A percentile compares a stretch with the other conserved stretches of the same genome.
These are phyloP conservation scores for Fusarium torulosum DNA, from an alignment of 2,329 filamentous ascomycete genomes.

Conservation along the genomic window DNA sequence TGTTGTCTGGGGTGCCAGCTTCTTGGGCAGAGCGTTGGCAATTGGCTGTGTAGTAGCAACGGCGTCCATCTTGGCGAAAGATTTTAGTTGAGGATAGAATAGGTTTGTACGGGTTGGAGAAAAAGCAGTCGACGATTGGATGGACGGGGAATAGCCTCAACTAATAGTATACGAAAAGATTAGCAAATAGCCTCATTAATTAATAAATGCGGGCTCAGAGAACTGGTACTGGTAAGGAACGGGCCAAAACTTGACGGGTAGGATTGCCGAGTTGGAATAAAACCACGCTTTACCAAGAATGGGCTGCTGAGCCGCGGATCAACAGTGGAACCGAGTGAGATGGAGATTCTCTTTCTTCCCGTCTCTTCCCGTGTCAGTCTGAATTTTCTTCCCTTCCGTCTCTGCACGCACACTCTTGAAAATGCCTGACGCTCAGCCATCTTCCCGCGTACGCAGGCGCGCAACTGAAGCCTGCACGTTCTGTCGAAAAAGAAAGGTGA, in stretches of 20 bases:
- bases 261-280: neutral
- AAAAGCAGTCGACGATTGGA: constrained; percentile 1
- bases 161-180: neutral
- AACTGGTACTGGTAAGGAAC: too few species aligned
- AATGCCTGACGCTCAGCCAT: constrained; percentile 18
- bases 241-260: constrained; percentile 1
- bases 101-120: neutral
- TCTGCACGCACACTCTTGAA: neutral
- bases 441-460: constrained; percentile 42
- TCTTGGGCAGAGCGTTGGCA: constrained; percentile 3
- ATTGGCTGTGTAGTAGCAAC: constrained; percentile 8
- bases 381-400: neutral
- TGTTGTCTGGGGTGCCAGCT: neutral
- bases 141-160: neutral
- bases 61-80: constrained; percentile 19
- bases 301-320: constrained; percentile 9
- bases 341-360: constrained; percentile 8
- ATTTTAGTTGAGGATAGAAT: neutral
- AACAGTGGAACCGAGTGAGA: constrained; percentile 23
- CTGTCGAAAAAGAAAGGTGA: constrained; percentile 51
- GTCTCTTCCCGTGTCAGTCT: constrained; percentile 16
- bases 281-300: constrained; percentile 3
- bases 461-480: constrained; percentile 51
- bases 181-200: neutral
- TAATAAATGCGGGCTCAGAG: neutral